Conservation (phyloP, 1,284 basidiomycete species). For the Violaceomyces palustris region DNA sequence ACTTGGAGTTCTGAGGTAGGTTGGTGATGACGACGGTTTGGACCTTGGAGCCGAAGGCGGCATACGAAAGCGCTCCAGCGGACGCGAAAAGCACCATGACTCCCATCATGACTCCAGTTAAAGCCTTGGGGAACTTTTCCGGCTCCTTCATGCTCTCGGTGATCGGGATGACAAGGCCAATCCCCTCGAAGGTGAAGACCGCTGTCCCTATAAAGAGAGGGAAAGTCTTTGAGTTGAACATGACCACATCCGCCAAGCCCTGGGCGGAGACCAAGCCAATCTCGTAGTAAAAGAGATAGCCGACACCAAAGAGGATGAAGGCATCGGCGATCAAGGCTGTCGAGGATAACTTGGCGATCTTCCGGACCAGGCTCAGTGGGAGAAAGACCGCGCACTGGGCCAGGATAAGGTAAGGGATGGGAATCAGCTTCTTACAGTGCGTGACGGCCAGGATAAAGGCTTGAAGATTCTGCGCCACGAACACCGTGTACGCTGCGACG, state of each 20-base stretch:
- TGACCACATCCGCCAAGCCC: conserved; percentile 63
- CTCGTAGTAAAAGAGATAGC: conserved; percentile 53
- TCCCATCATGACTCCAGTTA: conserved; percentile 85
- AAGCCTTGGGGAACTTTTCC: conserved; percentile 78
- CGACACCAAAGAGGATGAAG: conserved; percentile 80
- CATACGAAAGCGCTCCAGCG: conserved; percentile 80
- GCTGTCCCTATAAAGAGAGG: conserved; percentile 92
- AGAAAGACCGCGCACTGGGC: conserved; percentile 76
- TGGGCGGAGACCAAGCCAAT: conserved; percentile 32
- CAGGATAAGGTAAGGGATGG: conserved; percentile 75
- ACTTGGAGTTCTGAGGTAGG: conserved; percentile 73
- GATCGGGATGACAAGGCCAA: conserved; percentile 93
- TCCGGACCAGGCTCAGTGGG: conserved; percentile 45
- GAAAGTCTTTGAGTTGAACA: conserved; percentile 86
- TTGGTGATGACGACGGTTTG: conserved; percentile 95
- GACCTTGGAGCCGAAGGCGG: conserved; percentile 79
- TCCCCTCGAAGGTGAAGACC: conserved; percentile 97
- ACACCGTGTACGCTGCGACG: conserved; percentile 86
- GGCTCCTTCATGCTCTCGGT: conserved; percentile 90
- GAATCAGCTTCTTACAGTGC: conserved; percentile 67
- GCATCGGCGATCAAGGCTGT: conserved; percentile 89
- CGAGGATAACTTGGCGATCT: conserved; percentile 69
- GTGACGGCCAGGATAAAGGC: conserved; percentile 77
- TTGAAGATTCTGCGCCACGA: conserved; percentile 85
- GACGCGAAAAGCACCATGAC: conserved; percentile 76